phyloP scores from a whole-genome alignment of 73 alveolate genomes.

The Paramecium primaurelia region DNA sequence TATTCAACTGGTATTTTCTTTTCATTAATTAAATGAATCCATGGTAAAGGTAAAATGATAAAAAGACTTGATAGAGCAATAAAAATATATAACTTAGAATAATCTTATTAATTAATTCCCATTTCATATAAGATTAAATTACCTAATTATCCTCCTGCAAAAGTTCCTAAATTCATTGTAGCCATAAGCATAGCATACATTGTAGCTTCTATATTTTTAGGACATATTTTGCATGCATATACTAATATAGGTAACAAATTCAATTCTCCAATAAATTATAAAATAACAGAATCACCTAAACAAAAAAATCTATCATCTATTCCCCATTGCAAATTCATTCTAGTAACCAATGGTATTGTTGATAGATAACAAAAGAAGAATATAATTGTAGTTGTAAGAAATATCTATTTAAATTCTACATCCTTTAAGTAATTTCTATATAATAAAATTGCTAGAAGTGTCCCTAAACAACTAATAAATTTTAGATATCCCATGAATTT shows the following conservation, averaged over 20 bases:
- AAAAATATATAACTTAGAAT: slow-evolving; percentile 18
- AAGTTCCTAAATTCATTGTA: slow-evolving; percentile 74
- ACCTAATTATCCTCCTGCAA: slow-evolving; percentile 72
- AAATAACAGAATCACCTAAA: slow-evolving; percentile 45
- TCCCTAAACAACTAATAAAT: background rate
- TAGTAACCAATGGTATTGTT: slow-evolving; percentile 64
- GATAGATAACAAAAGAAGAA: slow-evolving; percentile 57
- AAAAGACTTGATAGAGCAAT: background rate
- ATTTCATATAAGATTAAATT: slow-evolving; percentile 66
- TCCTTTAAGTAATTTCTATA: slow-evolving; percentile 68
- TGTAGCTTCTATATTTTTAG: slow-evolving; percentile 82
- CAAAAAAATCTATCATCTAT: slow-evolving; percentile 61
- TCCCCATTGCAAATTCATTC: slow-evolving; percentile 56
- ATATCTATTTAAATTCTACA: slow-evolving; percentile 62
- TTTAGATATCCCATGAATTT: slow-evolving; percentile 3
- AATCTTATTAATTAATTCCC: slow-evolving; percentile 73
- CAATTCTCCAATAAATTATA: slow-evolving; percentile 67
- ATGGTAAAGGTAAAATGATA: slow-evolving; percentile 10
- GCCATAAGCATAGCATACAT: slow-evolving; percentile 82
- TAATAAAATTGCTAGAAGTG: background rate
- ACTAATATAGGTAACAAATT: slow-evolving; percentile 81
- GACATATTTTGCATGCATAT: slow-evolving; percentile 80
- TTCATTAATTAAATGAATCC: background rate
- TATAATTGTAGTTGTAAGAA: slow-evolving; percentile 61
- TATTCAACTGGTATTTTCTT: background rate